Percentiles rank a stretch among this genome's conserved stretches.
These are phyloP conservation scores for Cerioporus squamosus DNA, from an alignment of 1,284 basidiomycete species.

Conservation along the genomic window DNA sequence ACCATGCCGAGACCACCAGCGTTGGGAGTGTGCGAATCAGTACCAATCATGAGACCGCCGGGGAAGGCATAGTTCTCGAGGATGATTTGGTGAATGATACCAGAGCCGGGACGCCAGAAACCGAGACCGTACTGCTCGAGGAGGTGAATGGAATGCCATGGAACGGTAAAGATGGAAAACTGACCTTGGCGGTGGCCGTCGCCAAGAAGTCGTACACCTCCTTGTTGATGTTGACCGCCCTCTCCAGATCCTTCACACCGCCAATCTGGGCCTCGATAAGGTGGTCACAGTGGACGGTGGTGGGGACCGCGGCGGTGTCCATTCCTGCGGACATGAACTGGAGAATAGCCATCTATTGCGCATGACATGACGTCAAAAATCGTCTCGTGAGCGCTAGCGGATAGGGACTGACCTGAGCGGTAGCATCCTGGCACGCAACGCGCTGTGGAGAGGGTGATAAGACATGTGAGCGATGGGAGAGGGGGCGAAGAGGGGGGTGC, in stretches of 20 bases:
- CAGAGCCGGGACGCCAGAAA: slow-evolving; percentile 99
- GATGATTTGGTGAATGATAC: slow-evolving; percentile 98
- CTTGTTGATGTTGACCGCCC: slow-evolving; percentile 95
- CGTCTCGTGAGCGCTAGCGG: slow-evolving; percentile 7
- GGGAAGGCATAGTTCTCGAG: slow-evolving; percentile 99
- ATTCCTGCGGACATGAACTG: slow-evolving; percentile 99
- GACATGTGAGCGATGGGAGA: slow-evolving; percentile 6
- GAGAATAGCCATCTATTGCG: slow-evolving; percentile 91
- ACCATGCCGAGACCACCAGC: slow-evolving; percentile 99
- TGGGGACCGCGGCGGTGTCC: slow-evolving; percentile 96
- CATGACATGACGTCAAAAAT: slow-evolving; percentile 29
- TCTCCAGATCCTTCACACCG: slow-evolving; percentile 91
- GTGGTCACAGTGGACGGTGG: slow-evolving; percentile 99
- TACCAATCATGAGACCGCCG: slow-evolving; percentile 99
- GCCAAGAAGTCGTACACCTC: slow-evolving; percentile 99
- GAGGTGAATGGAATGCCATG: neutral
- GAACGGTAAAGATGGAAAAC: neutral
- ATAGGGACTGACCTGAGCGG: slow-evolving; percentile 66
- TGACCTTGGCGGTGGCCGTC: slow-evolving; percentile 91
- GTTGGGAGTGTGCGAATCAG: slow-evolving; percentile 99
- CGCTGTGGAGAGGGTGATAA: slow-evolving; percentile 62
- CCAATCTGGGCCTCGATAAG: slow-evolving; percentile 98
- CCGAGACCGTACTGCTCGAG: slow-evolving; percentile 86
- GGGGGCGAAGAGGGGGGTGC: neutral
- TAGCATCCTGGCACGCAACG: slow-evolving; percentile 99